These are phyloP conservation scores for Fusarium hainanense DNA, from an alignment of 2,329 filamentous ascomycete species.

Conservation along the genomic window DNA sequence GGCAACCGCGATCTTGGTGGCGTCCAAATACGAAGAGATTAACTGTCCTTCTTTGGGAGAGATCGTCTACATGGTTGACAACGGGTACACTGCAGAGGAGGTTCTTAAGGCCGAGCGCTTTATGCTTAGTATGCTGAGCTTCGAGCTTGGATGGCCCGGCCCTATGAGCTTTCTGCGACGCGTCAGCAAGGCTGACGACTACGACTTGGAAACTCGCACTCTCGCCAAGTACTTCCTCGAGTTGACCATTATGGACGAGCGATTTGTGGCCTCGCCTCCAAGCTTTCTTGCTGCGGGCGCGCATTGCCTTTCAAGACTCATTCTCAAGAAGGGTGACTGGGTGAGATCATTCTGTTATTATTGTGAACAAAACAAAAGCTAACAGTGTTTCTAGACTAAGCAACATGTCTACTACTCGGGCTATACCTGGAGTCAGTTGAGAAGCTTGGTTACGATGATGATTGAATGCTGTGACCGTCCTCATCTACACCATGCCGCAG, in stretches of 20 bases:
- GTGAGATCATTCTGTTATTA: conserved; percentile 64
- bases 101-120: conserved; percentile 97
- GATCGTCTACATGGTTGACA: conserved; percentile 98
- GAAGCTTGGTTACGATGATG: conserved; percentile 79
- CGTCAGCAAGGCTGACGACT: conserved; percentile 98
- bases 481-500: conserved; percentile 82
- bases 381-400: conserved; percentile 68
- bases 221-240: conserved; percentile 98
- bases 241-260: conserved; percentile 96
- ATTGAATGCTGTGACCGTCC: conserved; percentile 89
- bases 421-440: conserved; percentile 88
- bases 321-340: conserved; percentile 94
- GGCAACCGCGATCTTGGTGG: conserved; percentile 93
- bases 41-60: conserved; percentile 95
- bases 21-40: conserved; percentile 98
- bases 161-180: conserved; percentile 98
- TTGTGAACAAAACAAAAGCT: conserved; percentile 41
- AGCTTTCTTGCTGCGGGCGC: conserved; percentile 92
- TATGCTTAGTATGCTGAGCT: conserved; percentile 96
- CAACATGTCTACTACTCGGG: conserved; percentile 92
- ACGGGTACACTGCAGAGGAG: conserved; percentile 88
- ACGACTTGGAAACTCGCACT: conserved; percentile 93
- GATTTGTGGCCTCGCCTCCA: conserved; percentile 89
- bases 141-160: conserved; percentile 97
- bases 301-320: conserved; percentile 88